Evolutionary conservation across 768 basidiomycete species (phyloP), one percentile per base, ranked within the genome.

Genomic region (Tylopilus rubrobrunneus): DNA sequence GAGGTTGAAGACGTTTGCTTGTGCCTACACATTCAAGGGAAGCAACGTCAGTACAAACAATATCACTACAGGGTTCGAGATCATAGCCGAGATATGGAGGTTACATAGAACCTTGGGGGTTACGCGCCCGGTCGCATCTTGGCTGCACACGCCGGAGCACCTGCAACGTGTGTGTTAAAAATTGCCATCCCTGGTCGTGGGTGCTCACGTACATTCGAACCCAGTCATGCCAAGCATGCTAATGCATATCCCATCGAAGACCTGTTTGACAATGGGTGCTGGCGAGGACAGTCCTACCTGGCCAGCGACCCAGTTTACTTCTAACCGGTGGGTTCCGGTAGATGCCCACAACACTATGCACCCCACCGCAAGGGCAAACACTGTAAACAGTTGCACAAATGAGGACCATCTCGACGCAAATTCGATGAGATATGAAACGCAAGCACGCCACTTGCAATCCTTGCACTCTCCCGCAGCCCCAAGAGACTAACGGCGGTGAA

Each of bases 201-300:
- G 19, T 25, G 4, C 25, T 25, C 39, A 34, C 58, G 15, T 21
- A 85, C 85, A 85, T 76, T 85, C 83, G 61, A 84, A 83, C 8
- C 85, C 87, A 1, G 88, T 88, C 34, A 88, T 73, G 0, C 86
- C 86, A 1, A 91, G 72, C 74, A 89, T 84, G 0, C 84, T 81
- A 4, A 91, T 71, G 59, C 86, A 89, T 27, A 86, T 73, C 0
- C 88, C 88, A 55, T 83, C 73, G 65, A 82, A 90, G 8, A 84
- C 70, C 40, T 86, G 77, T 23, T 64, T 73, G 0, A 74, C 64
- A 29, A 81, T 64, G 4, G 61, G 62, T 4, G 56, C 48, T 0
- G 71, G 53, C 4, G 75, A 70, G 17, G 58, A 49, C 8, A 56
- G 63, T 45, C 45, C 68, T 59, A 28, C 62, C 61, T 68, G 56